A percentile compares a stretch with the other conserved stretches of the same genome.
Conservation (phyloP, 2,329 filamentous ascomycete species). For the Fusarium staphyleae region DNA sequence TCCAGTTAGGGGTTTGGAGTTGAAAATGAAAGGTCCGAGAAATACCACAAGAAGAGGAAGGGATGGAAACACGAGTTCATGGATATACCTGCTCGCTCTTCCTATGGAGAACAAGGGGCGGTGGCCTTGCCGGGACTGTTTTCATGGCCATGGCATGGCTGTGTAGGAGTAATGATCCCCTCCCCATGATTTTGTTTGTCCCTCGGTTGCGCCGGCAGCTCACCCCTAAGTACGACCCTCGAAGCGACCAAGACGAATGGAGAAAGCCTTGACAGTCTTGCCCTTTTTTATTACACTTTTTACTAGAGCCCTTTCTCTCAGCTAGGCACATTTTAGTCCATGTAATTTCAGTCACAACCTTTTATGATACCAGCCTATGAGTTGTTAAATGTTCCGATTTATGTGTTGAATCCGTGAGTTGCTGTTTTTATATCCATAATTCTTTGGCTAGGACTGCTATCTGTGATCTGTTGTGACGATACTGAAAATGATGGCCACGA, state of each 20-base stretch:
- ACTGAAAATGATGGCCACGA: constrained; percentile 8
- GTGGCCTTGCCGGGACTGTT: constrained; percentile 25
- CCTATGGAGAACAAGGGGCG: constrained; percentile 19
- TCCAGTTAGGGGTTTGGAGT: constrained; percentile 47
- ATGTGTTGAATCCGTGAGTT: constrained; percentile 3
- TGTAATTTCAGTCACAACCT: constrained; percentile 54
- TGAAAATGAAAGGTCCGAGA: constrained; percentile 45
- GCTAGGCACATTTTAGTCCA: constrained; percentile 52
- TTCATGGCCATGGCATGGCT: constrained; percentile 34
- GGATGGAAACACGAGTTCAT: constrained; percentile 37
- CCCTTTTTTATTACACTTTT: constrained; percentile 46
- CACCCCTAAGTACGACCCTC: constrained; percentile 33
- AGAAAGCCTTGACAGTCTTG: constrained; percentile 48
- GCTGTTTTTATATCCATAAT: no score
- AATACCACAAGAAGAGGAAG: constrained; percentile 43
- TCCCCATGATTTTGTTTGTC: constrained; percentile 35
- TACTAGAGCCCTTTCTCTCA: constrained; percentile 45
- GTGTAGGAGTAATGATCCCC: constrained; percentile 41
- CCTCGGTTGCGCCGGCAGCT: constrained; percentile 36
- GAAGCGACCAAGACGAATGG: constrained; percentile 40
- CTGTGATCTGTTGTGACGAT: constrained; percentile 3
- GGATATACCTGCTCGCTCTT: constrained; percentile 42
- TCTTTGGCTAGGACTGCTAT: not conserved
- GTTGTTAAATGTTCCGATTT: constrained; percentile 26
- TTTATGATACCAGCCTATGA: constrained; percentile 55